Evolutionary conservation across 2,329 filamentous ascomycete species (phyloP), one percentile per base, ranked within the genome.

Genomic region (Monilinia fructicola): DNA sequence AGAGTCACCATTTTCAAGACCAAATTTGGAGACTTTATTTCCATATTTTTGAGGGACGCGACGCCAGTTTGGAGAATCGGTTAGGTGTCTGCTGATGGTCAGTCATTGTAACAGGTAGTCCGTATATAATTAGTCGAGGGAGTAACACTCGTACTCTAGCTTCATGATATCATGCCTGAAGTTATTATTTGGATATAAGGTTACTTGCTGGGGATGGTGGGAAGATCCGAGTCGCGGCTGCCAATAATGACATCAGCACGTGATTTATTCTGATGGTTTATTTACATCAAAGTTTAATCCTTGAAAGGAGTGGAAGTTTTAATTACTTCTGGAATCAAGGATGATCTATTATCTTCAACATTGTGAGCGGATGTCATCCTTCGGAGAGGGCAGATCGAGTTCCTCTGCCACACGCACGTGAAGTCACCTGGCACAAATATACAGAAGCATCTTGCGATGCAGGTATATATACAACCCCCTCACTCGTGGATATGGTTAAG

Each of bases 181-280:
- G 9, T 5, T 35, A 7, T 6, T 35, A 7, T 35, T 6, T 35
- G 31, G 5, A 58, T 58, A 46, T n/a, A n/a, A n/a, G 5, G 21
- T 31, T n/a, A n/a, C 31, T 23, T 11, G 38, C 23, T 42, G 16
- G 42, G 40, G 38, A 23, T 9, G 28, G 35, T 38, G 38, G 16
- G 14, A 58, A 38, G 54, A 58, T 38, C 54, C 38, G 54, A 58
- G 54, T 58, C 54, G 38, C 23, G 40, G 23, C 21, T 44, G 16
- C 18, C 16, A 38, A 44, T 58, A 44, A 58, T 44, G 2, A 6
- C 38, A 42, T 42, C 16, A 7, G 9, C 54, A 58, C 54, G 54
- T 58, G 54, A 58, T 58, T 16, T 44, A 7, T 12, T 21, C 9
- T 21, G 9, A 12, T 44, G 31, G 31, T 4, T 35, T 35, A n/a